Conservation (phyloP, 768 basidiomycete genomes). For the Trametes cingulata region DNA sequence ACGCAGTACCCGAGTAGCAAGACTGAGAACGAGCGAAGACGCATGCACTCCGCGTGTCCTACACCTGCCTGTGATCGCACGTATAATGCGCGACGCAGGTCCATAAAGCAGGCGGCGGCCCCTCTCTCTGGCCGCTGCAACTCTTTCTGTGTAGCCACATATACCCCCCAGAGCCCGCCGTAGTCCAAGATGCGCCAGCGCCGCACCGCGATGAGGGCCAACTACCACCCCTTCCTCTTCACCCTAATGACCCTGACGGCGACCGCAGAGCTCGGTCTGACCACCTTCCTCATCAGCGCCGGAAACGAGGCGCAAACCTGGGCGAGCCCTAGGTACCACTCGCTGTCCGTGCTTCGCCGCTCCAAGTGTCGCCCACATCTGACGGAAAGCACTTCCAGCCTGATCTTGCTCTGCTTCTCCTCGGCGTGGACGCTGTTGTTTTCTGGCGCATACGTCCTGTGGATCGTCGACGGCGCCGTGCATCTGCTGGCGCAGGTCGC, state of each 20-base stretch:
- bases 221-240: constrained; percentile 38
- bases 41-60: constrained; percentile 23
- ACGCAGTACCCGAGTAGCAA: background rate
- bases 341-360: constrained; percentile 46
- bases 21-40: background rate
- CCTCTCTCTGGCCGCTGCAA: background rate
- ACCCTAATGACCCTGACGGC: constrained; percentile 63
- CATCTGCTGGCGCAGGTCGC: constrained; percentile 76
- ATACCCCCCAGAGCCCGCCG: constrained; percentile 15
- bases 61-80: constrained; percentile 16
- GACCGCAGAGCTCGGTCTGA: constrained; percentile 73
- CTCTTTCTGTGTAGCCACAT: constrained; percentile 10
- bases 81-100: constrained; percentile 7
- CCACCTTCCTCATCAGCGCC: constrained; percentile 69
- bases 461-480: constrained; percentile 64
- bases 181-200: constrained; percentile 18
- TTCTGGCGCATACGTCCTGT: constrained; percentile 66
- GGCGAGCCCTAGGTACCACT: constrained; percentile 63
- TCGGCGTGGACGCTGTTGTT: constrained; percentile 70
- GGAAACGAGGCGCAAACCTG: constrained; percentile 65
- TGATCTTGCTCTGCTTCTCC: constrained; percentile 32
- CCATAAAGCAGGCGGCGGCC: background rate
- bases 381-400: constrained; percentile 37
- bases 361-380: constrained; percentile 10
- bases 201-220: constrained; percentile 16